Conservation (phyloP, 441 rosid species). For the Populus hybrid region DNA sequence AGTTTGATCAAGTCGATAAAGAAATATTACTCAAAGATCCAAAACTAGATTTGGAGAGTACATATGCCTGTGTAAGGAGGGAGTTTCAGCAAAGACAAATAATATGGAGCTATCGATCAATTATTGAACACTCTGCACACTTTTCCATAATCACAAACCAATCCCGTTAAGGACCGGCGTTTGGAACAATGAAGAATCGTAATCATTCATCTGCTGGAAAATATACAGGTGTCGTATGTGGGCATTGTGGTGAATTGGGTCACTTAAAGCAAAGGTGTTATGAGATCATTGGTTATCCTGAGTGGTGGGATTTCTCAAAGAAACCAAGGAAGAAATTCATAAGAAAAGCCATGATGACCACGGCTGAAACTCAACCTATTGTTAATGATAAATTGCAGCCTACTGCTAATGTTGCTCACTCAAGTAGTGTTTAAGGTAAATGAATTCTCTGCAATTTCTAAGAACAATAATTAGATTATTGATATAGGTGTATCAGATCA, state of each 20-base stretch:
- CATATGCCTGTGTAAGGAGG: conserved; percentile 1
- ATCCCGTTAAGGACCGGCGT: too few relatives aligned
- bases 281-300: conserved; percentile 10
- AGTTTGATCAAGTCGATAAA: conserved; percentile 12
- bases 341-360: neutral
- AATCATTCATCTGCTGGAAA: neutral
- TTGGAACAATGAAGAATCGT: neutral
- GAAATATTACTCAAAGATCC: conserved; percentile 3
- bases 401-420: neutral
- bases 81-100: conserved; percentile 8
- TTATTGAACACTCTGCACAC: neutral
- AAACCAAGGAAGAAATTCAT: neutral
- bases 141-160: neutral
- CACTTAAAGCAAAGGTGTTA: neutral
- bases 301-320: neutral
- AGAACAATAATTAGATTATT: neutral
- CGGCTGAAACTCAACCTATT: too few relatives aligned
- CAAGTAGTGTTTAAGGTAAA: neutral
- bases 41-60: neutral
- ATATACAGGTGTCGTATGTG: neutral
- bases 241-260: neutral
- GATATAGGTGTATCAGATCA: conserved; percentile 5
- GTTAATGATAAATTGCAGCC: neutral
- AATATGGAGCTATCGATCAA: neutral
- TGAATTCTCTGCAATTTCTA: neutral